Base-by-base conservation (phyloP, 148 eudicot species). In the Nyssa sinensis region DNA sequence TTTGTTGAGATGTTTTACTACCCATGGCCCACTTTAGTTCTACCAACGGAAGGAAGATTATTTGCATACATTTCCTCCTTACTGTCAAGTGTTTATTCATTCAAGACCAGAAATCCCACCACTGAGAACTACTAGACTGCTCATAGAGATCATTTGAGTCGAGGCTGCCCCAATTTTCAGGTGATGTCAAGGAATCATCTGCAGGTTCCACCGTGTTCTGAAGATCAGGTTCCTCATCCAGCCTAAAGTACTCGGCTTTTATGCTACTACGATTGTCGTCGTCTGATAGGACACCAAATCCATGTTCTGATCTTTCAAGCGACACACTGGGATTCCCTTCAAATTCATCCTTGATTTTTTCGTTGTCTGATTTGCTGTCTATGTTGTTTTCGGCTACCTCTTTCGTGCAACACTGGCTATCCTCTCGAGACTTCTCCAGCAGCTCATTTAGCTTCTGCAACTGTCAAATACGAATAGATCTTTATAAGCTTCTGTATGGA, bases 71-170 rank as follows among this genome's bases (percentile, higher is more conserved):
- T 27, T 61, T n/a, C n/a, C n/a, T n/a, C n/a, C n/a, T n/a, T n/a
- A n/a, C n/a, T n/a, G n/a, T n/a, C n/a, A n/a, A n/a, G n/a, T n/a
- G n/a, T n/a, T n/a, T n/a, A n/a, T n/a, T n/a, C n/a, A n/a, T n/a
- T 64, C 51, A 87, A 63, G 88, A 57, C 94, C 94, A 90, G 74
- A 87, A 82, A 69, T 90, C 94, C 85, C 87, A 88, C 94, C 94
- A 90, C 71, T 84, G 86, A 5, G 24, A 73, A 66, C 72, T 71
- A n/a, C n/a, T 74, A 24, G 81, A 70, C 49, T 74, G 75, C 41
- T 86, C 85, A 25, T 72, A 82, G 61, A 79, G 58, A 17, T 74
- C 80, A 25, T 80, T 70, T 10, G 85, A 74, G 27, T 68, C 79
- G 53, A 83, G 83, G 27, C 78, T 79, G 19, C 67, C 86, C 86